Evolutionary conservation across 2,329 filamentous ascomycete genomes (phyloP), one percentile per base, ranked within the genome.

Genomic region (Cytospora mali): DNA sequence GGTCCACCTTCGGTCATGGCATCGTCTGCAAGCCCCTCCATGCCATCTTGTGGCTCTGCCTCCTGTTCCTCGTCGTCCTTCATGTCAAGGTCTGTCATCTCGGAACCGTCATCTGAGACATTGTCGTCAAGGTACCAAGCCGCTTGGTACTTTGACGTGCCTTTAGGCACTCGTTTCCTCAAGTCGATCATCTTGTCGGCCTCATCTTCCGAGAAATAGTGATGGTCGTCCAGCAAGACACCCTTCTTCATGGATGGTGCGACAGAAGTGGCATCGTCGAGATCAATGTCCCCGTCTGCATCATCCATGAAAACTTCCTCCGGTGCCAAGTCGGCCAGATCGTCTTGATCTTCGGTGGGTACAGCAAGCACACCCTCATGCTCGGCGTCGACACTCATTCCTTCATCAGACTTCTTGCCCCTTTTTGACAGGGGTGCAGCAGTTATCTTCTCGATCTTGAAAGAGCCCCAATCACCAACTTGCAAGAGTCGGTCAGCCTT

Each of bases 171-270:
- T 66, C 87, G 86, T 76, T 89, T 95, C 7, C 91, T 91, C 33
- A 79, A 77, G 39, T 82, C 76, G 21, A 86, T 79, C 21, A 83
- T 79, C 58, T 87, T 81, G 49, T 84, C 81, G 6, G 82, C 80
- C 58, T 95, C 89, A 53, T 95, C 92, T 50, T 98, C 94, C 0
- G 93, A 93, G 73, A 98, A 99, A 75, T 99, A 99, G 74, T 98
- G 94, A 74, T 99, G 94, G 68, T 98, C 94, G 69, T 99, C 95
- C 11, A 99, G 82, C 48, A 99, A 79, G 1, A 99, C 95, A 67
- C 94, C 95, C 77, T 94, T 96, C 72, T 88, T 88, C 50, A 83
- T 80, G 2, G 80, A 78, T 4, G 75, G 73, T 55, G 75, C 75
- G 25, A 81, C 78, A 4, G 80, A 81, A 70, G 66, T 77, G 10